phyloP scores from a whole-genome alignment of 148 eudicot species.

The Hydrangea macrophylla region DNA sequence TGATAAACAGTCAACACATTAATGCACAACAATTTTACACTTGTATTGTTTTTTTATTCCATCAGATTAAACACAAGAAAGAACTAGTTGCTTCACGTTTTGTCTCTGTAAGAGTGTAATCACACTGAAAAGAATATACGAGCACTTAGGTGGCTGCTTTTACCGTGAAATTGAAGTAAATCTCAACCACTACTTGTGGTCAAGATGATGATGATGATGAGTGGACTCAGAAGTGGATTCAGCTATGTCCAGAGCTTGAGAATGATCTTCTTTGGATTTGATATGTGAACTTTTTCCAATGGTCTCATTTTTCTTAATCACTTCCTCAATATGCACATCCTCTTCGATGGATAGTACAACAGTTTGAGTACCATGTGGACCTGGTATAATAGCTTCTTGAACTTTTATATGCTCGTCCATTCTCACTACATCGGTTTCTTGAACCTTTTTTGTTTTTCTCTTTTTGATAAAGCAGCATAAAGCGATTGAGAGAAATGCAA shows the following conservation, averaged over 20 bases:
- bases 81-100: neutral
- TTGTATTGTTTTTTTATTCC: no score
- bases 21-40: neutral
- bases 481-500: constrained; percentile 60
- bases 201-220: constrained; percentile 25
- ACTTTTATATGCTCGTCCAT: constrained; percentile 56
- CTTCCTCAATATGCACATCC: constrained; percentile 60
- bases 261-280: constrained; percentile 24
- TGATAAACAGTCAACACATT: neutral
- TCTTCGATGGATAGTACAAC: constrained; percentile 57
- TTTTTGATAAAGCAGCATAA: constrained; percentile 64
- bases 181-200: constrained; percentile 13
- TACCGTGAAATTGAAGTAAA: neutral
- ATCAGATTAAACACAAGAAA: no score
- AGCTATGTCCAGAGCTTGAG: constrained; percentile 26
- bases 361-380: constrained; percentile 65
- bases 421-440: constrained; percentile 45
- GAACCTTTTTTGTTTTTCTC: constrained; percentile 46
- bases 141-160: neutral
- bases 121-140: no score
- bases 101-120: neutral
- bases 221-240: constrained; percentile 19
- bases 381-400: constrained; percentile 54
- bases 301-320: constrained; percentile 40
- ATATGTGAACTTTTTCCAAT: constrained; percentile 26